Percentiles rank a stretch among this genome's conserved stretches.
phyloP scores from a whole-genome alignment of 2,329 filamentous ascomycete species.

The Escovopsis weberi region DNA sequence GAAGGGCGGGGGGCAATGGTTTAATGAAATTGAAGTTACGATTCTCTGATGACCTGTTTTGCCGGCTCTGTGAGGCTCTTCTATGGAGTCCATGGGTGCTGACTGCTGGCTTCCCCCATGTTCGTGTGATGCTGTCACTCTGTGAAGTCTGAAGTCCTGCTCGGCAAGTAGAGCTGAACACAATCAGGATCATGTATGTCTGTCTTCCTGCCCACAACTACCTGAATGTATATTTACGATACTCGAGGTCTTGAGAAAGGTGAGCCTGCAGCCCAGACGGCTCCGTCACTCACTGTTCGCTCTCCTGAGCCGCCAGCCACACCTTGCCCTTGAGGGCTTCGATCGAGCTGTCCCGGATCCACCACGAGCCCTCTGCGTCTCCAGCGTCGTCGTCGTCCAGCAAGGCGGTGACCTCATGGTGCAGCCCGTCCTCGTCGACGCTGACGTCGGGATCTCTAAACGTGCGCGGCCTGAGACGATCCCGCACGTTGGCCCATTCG shows the following conservation, averaged over 20 bases:
- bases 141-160: too few relatives aligned
- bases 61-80: too few relatives aligned
- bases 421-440: constrained; percentile 14
- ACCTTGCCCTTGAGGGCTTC: constrained; percentile 40
- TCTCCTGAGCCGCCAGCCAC: constrained; percentile 33
- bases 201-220: too few relatives aligned
- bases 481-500: constrained; percentile 38
- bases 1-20: too few relatives aligned
- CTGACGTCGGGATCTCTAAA: constrained; percentile 10
- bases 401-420: constrained; percentile 9
- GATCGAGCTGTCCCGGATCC: constrained; percentile 40
- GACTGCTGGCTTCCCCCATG: too few relatives aligned
- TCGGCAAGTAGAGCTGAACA: too few relatives aligned
- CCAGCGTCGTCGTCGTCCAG: constrained; percentile 8
- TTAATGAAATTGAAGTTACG: too few relatives aligned
- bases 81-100: too few relatives aligned
- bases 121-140: too few relatives aligned
- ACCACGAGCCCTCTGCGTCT: constrained; percentile 28
- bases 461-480: constrained; percentile 13
- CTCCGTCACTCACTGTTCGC: constrained; percentile 5
- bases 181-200: too few relatives aligned
- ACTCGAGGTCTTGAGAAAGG: too few relatives aligned
- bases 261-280: neutral
- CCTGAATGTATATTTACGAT: too few relatives aligned
- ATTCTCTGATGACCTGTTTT: neutral